These are phyloP conservation scores for Aspergillus asperescens DNA, from an alignment of 495 filamentous ascomycete species.

Conservation along the genomic window DNA sequence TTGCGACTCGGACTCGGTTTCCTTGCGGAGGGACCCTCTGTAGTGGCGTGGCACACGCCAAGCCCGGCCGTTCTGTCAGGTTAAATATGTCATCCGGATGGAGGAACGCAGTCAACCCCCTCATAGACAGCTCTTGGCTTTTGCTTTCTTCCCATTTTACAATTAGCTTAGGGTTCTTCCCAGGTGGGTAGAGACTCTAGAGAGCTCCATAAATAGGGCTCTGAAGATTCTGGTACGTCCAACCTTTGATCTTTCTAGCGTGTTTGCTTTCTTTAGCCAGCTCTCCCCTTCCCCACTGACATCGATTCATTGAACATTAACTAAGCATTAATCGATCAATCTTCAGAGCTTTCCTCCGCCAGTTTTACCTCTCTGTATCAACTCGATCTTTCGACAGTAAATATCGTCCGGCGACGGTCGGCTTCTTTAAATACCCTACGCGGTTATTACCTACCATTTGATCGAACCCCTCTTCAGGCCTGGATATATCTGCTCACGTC, in stretches of 20 bases:
- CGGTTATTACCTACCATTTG: background rate
- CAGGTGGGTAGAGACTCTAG: background rate
- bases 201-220: background rate
- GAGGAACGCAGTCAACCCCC: too few relatives aligned
- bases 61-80: conserved; percentile 5
- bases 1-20: background rate
- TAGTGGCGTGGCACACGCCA: conserved; percentile 14
- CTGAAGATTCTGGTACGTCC: background rate
- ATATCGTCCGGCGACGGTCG: too few relatives aligned
- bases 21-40: background rate
- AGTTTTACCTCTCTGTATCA: background rate
- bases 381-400: too few relatives aligned
- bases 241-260: background rate
- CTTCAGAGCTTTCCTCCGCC: conserved; percentile 8
- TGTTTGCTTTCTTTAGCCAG: background rate
- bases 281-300: conserved; percentile 20
- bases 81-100: conserved; percentile 9
- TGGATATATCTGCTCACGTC: background rate
- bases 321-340: conserved; percentile 11
- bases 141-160: background rate
- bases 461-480: background rate
- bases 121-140: background rate
- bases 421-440: background rate
- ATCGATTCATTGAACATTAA: conserved; percentile 28
- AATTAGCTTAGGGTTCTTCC: background rate